Conservation (phyloP, 495 filamentous ascomycete species). For the Hypomontagnella submonticulosa region DNA sequence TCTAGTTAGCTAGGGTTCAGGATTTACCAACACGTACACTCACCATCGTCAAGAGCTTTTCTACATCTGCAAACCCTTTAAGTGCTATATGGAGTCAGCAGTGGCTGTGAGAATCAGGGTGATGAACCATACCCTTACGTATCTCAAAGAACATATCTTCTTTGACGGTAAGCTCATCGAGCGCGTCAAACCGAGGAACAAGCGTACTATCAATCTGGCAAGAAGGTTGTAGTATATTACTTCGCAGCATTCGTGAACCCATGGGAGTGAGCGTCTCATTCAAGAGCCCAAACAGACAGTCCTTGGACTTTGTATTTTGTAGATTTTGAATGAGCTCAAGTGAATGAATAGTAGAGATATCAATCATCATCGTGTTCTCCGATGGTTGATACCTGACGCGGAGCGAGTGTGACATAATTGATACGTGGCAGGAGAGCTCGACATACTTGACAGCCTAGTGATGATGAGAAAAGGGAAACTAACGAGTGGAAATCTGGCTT, state of each 20-base stretch:
- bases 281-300: slow-evolving; percentile 83
- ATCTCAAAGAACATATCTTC: slow-evolving; percentile 89
- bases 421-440: slow-evolving; percentile 68
- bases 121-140: slow-evolving; percentile 63
- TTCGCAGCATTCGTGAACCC: slow-evolving; percentile 82
- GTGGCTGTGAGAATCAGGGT: background rate
- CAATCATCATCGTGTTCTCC: slow-evolving; percentile 94
- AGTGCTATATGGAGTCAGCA: slow-evolving; percentile 61
- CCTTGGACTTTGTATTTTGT: slow-evolving; percentile 75
- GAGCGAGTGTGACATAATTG: slow-evolving; percentile 80
- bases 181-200: slow-evolving; percentile 77
- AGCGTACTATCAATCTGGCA: slow-evolving; percentile 71
- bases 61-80: slow-evolving; percentile 77
- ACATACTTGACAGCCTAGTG: slow-evolving; percentile 82
- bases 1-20: slow-evolving; percentile 25
- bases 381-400: slow-evolving; percentile 89
- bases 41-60: slow-evolving; percentile 72
- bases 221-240: slow-evolving; percentile 89
- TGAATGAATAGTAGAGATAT: slow-evolving; percentile 82
- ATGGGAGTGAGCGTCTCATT: slow-evolving; percentile 89
- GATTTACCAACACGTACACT: slow-evolving; percentile 5
- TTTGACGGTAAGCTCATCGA: slow-evolving; percentile 84
- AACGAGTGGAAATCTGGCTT: slow-evolving; percentile 45
- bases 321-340: slow-evolving; percentile 93
- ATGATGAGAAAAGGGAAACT: slow-evolving; percentile 12